Evolutionary conservation across 2,329 filamentous ascomycete genomes (phyloP).

Genomic region (Hymenoscyphus occultus): DNA sequence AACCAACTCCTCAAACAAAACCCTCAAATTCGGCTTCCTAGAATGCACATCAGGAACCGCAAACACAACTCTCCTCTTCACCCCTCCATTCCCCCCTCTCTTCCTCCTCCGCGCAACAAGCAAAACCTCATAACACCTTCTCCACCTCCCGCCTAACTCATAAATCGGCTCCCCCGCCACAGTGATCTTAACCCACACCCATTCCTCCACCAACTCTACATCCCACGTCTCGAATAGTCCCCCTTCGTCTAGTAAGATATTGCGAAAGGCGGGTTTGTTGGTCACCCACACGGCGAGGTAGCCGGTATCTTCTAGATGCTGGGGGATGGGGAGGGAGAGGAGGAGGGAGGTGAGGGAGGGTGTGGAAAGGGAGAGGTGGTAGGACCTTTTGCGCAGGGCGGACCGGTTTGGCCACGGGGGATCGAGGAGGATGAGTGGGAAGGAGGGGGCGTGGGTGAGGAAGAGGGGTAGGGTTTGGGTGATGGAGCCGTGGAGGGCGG

Average conservation of each 20-base stretch:
- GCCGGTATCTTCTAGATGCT: conserved; percentile 51
- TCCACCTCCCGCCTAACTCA: conserved; percentile 57
- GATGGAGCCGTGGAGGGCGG: conserved; percentile 50
- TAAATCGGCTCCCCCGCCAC: conserved; percentile 61
- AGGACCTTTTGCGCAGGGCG: conserved; percentile 57
- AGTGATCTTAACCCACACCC: conserved; percentile 78
- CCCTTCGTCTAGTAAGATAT: conserved; percentile 49
- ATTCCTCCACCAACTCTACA: conserved; percentile 63
- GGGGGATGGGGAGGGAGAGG: conserved; percentile 53
- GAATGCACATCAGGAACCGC: conserved; percentile 76
- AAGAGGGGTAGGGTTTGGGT: conserved; percentile 43
- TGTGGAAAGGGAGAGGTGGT: conserved; percentile 45
- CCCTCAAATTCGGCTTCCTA: conserved; percentile 69
- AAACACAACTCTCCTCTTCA: conserved; percentile 57
- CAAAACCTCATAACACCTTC: conserved; percentile 75
- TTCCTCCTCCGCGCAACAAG: conserved; percentile 48
- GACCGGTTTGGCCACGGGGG: conserved; percentile 82
- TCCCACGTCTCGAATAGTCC: conserved; percentile 67
- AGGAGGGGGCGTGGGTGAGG: conserved; percentile 46
- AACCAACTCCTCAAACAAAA: conserved; percentile 56
- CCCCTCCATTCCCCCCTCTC: conserved; percentile 8
- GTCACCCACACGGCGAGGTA: conserved; percentile 75
- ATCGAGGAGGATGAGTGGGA: conserved; percentile 69
- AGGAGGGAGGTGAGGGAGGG: conserved; percentile 49
- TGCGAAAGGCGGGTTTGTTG: conserved; percentile 58